Base-by-base conservation (phyloP, 805 yeast genomes). In the Pichia kluyveri region DNA sequence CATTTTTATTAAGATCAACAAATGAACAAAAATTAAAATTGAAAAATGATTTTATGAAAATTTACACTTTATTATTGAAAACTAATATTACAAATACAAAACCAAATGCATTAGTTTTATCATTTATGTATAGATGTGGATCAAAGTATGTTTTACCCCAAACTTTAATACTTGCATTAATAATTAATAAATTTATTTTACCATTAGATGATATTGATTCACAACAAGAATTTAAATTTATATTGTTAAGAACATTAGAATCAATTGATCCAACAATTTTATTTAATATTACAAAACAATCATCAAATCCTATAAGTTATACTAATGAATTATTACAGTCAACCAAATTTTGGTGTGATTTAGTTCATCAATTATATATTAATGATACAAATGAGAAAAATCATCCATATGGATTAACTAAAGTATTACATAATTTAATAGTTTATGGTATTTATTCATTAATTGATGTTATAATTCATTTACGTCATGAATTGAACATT, bases 401-500 rank as follows among this genome's bases (percentile, higher is more conserved):
- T 31, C 42, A 48, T 30, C 42, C 26, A 8, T 12, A 40, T 14
- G 46, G 47, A 6, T 46, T 50, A 27, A 45, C 56, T 12, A 57
- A 51, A 5, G 26, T 61, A 9, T 31, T 57, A 26, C 48, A 56
- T 34, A 52, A 51, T 12, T 19, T 55, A 12, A 48, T 61, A 8
- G 49, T 60, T 8, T 60, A 58, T 49, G 65, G 65, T 11, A 55
- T 54, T 30, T 37, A 48, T n/a, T 52, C 62, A 9, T 46, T 60
- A 6, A 44, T 58, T 15, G 60, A 55, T 15, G 50, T 55, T 3
- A 38, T 62, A 4, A 51, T 42, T 27, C 27, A 44, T 12, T 38
- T 48, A 8, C 41, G 51, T 17, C n/a, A 44, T 17, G 43, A 48
- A 19, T 19, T 48, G 10, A 38, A 17, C 0, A 44, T 48, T 12